A percentile compares a stretch with the other conserved stretches of the same genome.
These are phyloP conservation scores for Fonsecaea pedrosoi DNA, from an alignment of 2,329 filamentous ascomycete genomes.

Conservation along the genomic window DNA sequence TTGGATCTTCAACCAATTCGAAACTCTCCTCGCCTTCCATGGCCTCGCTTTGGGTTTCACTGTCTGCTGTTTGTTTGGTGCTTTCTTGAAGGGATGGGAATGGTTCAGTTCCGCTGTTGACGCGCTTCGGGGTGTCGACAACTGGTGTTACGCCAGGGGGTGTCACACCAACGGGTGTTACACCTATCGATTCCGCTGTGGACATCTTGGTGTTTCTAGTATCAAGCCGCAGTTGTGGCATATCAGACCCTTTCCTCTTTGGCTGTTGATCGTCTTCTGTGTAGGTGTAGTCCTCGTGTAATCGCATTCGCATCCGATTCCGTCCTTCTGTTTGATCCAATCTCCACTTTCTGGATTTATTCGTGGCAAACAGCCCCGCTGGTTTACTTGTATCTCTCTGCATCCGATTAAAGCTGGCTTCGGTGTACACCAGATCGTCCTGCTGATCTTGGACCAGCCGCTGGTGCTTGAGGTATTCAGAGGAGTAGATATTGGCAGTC, in stretches of 20 bases:
- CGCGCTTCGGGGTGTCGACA: slow-evolving; percentile 27
- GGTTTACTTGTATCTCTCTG: slow-evolving; percentile 78
- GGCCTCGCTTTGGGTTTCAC: slow-evolving; percentile 47
- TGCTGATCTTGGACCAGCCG: slow-evolving; percentile 89
- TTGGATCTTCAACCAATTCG: slow-evolving; percentile 92
- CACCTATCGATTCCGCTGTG: slow-evolving; percentile 50
- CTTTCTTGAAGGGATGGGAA: slow-evolving; percentile 43
- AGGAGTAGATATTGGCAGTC: slow-evolving; percentile 93
- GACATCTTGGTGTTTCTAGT: slow-evolving; percentile 51
- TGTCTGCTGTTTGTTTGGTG: slow-evolving; percentile 31
- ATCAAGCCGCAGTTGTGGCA: slow-evolving; percentile 54
- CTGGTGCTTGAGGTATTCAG: slow-evolving; percentile 91
- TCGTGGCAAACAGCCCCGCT: slow-evolving; percentile 77
- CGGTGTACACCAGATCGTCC: slow-evolving; percentile 81
- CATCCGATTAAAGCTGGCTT: slow-evolving; percentile 77
- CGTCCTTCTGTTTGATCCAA: slow-evolving; percentile 94
- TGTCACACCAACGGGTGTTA: slow-evolving; percentile 47
- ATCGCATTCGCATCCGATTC: slow-evolving; percentile 89
- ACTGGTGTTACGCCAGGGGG: slow-evolving; percentile 41
- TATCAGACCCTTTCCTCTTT: slow-evolving; percentile 73
- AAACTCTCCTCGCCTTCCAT: slow-evolving; percentile 81
- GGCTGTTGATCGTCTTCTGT: slow-evolving; percentile 71
- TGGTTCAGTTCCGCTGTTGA: slow-evolving; percentile 35
- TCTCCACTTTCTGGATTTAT: slow-evolving; percentile 76
- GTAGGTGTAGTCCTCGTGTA: slow-evolving; percentile 70